Evolutionary conservation across 208 protist species (phyloP).

Genomic region (Leishmania gerbilli): DNA sequence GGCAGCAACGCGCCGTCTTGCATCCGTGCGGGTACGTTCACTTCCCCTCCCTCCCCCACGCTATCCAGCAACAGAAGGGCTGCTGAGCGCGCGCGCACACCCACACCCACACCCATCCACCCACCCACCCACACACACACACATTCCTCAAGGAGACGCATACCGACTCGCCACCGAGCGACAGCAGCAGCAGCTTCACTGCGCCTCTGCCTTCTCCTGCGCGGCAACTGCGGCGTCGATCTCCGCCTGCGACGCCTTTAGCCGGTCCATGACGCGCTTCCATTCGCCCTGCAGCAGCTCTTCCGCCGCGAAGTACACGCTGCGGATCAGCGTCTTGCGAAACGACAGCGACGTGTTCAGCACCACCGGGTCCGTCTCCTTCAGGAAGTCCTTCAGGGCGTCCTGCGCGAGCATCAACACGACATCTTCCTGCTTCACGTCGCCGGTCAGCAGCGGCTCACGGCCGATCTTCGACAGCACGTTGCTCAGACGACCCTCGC

Average conservation of each 20-base stretch:
- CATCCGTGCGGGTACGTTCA: no score
- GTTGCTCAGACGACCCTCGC: conserved; percentile 81
- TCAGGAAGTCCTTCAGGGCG: conserved; percentile 90
- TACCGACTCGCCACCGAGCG: no score
- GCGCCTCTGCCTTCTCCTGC: conserved; percentile 7
- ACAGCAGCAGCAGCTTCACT: background rate
- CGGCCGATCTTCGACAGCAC: conserved; percentile 84
- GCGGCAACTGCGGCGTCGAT: conserved; percentile 27
- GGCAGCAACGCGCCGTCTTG: no score
- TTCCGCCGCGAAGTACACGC: conserved; percentile 73
- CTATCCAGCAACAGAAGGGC: no score
- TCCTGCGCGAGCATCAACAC: conserved; percentile 83
- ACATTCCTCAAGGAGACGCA: background rate
- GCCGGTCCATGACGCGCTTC: conserved; percentile 46
- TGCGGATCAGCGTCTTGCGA: conserved; percentile 75
- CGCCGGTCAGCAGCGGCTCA: conserved; percentile 66
- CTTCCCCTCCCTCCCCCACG: no score
- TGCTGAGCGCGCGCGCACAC: background rate
- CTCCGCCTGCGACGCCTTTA: conserved; percentile 32
- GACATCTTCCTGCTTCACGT: conserved; percentile 60
- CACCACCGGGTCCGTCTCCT: conserved; percentile 74
- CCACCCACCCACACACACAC: background rate
- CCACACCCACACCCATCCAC: background rate
- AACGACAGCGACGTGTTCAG: conserved; percentile 83
- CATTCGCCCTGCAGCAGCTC: conserved; percentile 72